Conservation (phyloP, 768 basidiomycete genomes). For the Termitomyces eurrhizus region DNA sequence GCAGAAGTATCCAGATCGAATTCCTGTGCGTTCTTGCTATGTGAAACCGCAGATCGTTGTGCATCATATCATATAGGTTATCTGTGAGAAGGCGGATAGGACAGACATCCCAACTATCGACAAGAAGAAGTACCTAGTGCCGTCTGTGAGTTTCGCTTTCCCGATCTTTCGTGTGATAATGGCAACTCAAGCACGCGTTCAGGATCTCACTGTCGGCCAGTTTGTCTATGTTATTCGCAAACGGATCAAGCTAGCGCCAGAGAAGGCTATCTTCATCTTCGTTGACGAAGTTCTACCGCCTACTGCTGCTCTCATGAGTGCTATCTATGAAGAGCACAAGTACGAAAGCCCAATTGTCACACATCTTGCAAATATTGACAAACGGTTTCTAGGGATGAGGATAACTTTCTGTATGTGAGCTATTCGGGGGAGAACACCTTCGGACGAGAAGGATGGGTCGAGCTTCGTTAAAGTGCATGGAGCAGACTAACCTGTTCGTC, state of each 20-base stretch:
- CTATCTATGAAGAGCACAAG: conserved; percentile 99
- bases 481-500: conserved; percentile 15
- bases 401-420: conserved; percentile 97
- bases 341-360: conserved; percentile 35
- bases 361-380: conserved; percentile 21
- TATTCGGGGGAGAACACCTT: conserved; percentile 99
- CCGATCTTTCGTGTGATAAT: conserved; percentile 8
- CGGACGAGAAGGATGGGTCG: conserved; percentile 52
- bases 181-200: neutral
- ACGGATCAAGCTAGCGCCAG: conserved; percentile 98
- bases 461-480: conserved; percentile 43
- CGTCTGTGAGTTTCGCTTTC: conserved; percentile 63
- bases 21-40: conserved; percentile 66
- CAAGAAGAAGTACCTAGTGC: conserved; percentile 99
- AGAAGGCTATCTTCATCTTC: conserved; percentile 99
- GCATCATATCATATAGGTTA: conserved; percentile 59
- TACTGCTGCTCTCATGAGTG: conserved; percentile 96
- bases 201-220: conserved; percentile 97
- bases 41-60: neutral
- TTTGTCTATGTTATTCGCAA: conserved; percentile 99
- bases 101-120: conserved; percentile 99
- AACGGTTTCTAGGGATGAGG: conserved; percentile 79
- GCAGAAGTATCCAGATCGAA: conserved; percentile 98
- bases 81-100: conserved; percentile 98
- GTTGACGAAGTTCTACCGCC: conserved; percentile 98